phyloP scores from a whole-genome alignment of 106 monocot genomes.

The Dioscorea dumetorum region DNA sequence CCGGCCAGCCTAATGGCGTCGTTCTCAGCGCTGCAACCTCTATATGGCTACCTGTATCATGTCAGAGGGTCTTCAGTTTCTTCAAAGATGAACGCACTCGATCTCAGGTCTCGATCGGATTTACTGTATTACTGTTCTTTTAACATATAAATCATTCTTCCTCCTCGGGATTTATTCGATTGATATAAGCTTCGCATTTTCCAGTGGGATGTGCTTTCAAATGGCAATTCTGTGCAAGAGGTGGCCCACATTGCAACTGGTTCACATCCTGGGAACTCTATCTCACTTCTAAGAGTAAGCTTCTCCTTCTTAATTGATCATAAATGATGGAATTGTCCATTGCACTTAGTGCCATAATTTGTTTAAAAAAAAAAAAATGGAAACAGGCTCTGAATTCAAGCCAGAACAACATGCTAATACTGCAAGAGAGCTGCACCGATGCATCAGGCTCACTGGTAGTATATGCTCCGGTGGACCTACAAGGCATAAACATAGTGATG shows the following conservation, averaged over 20 bases:
- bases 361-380: no score
- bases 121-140: no score
- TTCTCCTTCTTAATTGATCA: no score
- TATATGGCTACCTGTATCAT: slow-evolving; percentile 66
- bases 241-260: slow-evolving; percentile 64
- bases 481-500: slow-evolving; percentile 64
- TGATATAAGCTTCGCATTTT: background rate
- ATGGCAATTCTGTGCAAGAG: slow-evolving; percentile 74
- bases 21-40: slow-evolving; percentile 82
- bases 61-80: slow-evolving; percentile 75
- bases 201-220: slow-evolving; percentile 91
- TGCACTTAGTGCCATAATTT: no score
- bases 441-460: slow-evolving; percentile 66
- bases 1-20: slow-evolving; percentile 65
- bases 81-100: slow-evolving; percentile 69
- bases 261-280: slow-evolving; percentile 68
- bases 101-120: slow-evolving; percentile 40
- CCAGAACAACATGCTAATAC: slow-evolving; percentile 74
- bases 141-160: no score
- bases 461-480: slow-evolving; percentile 67
- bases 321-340: no score
- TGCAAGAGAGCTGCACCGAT: slow-evolving; percentile 94
- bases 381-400: slow-evolving; percentile 44
- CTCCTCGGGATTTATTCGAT: no score
- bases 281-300: slow-evolving; percentile 81